Percentiles rank a stretch among this genome's conserved stretches.
These are phyloP conservation scores for Curvularia eragrostidis DNA, from an alignment of 2,329 filamentous ascomycete species.

Conservation along the genomic window DNA sequence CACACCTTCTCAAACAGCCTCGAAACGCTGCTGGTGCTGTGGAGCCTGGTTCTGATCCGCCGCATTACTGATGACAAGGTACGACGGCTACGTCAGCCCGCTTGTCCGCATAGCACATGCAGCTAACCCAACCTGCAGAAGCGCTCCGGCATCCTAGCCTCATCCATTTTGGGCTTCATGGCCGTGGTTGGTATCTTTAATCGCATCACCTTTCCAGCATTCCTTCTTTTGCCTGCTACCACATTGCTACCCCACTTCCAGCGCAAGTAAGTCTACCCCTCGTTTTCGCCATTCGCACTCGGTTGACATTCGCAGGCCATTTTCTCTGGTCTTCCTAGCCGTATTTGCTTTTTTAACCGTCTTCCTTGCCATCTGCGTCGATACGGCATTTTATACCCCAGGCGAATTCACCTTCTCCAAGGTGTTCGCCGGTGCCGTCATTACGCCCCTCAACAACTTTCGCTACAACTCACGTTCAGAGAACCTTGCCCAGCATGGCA, in stretches of 20 bases:
- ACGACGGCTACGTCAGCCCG: conserved; percentile 52
- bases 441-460: conserved; percentile 62
- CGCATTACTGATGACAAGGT: conserved; percentile 83
- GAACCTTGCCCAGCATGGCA: conserved; percentile 61
- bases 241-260: conserved; percentile 84
- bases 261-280: conserved; percentile 67
- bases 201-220: conserved; percentile 95
- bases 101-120: conserved; percentile 31
- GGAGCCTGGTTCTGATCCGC: conserved; percentile 90
- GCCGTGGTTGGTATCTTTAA: conserved; percentile 91
- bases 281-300: neutral
- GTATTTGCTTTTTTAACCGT: conserved; percentile 71
- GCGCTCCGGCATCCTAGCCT: conserved; percentile 76
- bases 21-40: conserved; percentile 89
- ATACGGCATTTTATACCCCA: conserved; percentile 80
- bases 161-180: conserved; percentile 79
- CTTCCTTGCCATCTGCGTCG: conserved; percentile 76
- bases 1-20: conserved; percentile 98
- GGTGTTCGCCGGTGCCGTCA: conserved; percentile 62
- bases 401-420: conserved; percentile 69
- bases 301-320: conserved; percentile 53
- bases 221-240: conserved; percentile 81
- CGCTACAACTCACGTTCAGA: conserved; percentile 57
- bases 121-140: conserved; percentile 60
- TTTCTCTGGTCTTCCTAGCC: conserved; percentile 67